Percentiles rank a stretch among this genome's conserved stretches.
phyloP scores from a whole-genome alignment of 768 basidiomycete species.

The Erythrobasidium yunnanense region DNA sequence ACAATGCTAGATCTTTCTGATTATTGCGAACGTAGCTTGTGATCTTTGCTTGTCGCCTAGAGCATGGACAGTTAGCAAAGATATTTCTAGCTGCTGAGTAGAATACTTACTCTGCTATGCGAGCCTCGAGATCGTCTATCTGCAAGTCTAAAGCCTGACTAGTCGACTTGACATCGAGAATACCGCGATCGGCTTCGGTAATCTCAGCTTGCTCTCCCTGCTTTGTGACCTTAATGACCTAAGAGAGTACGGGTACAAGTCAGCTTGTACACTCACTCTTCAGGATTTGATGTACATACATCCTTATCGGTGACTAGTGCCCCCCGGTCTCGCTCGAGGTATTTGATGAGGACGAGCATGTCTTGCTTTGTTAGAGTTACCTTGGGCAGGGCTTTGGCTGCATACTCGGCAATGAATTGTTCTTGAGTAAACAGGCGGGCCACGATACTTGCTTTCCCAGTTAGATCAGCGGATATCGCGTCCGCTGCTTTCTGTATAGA shows the following conservation, averaged over 20 bases:
- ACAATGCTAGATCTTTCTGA: constrained; percentile 62
- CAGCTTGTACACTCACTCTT: background rate
- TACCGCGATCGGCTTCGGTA: constrained; percentile 67
- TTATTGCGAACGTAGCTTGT: constrained; percentile 56
- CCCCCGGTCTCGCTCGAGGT: constrained; percentile 63
- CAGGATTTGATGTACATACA: constrained; percentile 44
- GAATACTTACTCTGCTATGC: constrained; percentile 58
- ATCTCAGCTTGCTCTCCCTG: constrained; percentile 46
- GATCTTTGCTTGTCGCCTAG: constrained; percentile 59
- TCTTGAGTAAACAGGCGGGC: constrained; percentile 56
- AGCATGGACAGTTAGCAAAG: background rate
- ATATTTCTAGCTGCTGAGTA: constrained; percentile 20
- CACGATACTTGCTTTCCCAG: constrained; percentile 47
- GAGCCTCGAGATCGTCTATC: constrained; percentile 56
- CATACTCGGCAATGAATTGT: constrained; percentile 56
- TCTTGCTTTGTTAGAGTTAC: constrained; percentile 53
- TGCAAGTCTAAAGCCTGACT: constrained; percentile 59
- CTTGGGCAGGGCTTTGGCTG: constrained; percentile 44
- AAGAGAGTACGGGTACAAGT: background rate
- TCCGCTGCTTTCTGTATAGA: constrained; percentile 28
- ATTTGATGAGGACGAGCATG: constrained; percentile 59
- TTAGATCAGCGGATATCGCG: constrained; percentile 47
- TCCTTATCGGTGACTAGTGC: constrained; percentile 57
- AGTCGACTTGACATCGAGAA: constrained; percentile 66
- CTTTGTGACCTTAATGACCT: constrained; percentile 74